Percentiles rank a stretch among this genome's conserved stretches.
Evolutionary conservation across 1,284 basidiomycete genomes (phyloP).

Genomic region (Singerocomus rubriflavus): DNA sequence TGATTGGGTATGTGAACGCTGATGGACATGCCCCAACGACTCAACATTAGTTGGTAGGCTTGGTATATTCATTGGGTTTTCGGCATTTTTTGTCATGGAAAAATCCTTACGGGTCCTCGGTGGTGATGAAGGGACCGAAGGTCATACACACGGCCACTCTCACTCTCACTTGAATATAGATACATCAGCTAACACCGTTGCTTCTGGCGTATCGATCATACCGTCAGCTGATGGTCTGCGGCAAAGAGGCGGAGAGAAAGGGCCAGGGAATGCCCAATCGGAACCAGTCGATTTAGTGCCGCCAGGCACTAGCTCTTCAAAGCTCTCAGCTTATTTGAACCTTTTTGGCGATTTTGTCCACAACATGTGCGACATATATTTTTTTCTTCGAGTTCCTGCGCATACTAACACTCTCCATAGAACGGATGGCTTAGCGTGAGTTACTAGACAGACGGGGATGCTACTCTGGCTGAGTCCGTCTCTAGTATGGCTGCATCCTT

Average conservation of each 20-base stretch:
- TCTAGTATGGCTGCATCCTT: constrained; percentile 85
- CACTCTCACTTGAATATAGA: constrained; percentile 40
- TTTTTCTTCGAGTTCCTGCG: constrained; percentile 14
- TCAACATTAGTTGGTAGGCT: constrained; percentile 44
- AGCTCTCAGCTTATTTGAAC: constrained; percentile 86
- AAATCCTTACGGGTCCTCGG: constrained; percentile 82
- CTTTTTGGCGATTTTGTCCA: constrained; percentile 89
- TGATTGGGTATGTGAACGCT: constrained; percentile 62
- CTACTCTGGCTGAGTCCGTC: constrained; percentile 9
- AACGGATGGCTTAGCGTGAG: constrained; percentile 83
- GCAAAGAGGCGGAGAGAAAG: constrained; percentile 30
- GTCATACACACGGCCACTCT: constrained; percentile 59
- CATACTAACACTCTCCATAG: constrained; percentile 37
- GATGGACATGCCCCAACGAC: constrained; percentile 6
- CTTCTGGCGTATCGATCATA: constrained; percentile 36
- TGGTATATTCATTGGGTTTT: constrained; percentile 81
- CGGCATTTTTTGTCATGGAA: constrained; percentile 87
- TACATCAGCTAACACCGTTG: constrained; percentile 24
- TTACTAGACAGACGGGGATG: constrained; percentile 18
- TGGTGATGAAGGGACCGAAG: constrained; percentile 49
- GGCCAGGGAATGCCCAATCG: constrained; percentile 18
- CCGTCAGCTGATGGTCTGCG: constrained; percentile 33
- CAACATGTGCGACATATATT: constrained; percentile 60
- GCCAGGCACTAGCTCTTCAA: constrained; percentile 54
- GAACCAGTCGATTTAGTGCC: constrained; percentile 21